Percentiles rank a stretch among this genome's conserved stretches.
Evolutionary conservation across 176 grass and related monocot genomes (phyloP).

Genomic region (Avena insularis): DNA sequence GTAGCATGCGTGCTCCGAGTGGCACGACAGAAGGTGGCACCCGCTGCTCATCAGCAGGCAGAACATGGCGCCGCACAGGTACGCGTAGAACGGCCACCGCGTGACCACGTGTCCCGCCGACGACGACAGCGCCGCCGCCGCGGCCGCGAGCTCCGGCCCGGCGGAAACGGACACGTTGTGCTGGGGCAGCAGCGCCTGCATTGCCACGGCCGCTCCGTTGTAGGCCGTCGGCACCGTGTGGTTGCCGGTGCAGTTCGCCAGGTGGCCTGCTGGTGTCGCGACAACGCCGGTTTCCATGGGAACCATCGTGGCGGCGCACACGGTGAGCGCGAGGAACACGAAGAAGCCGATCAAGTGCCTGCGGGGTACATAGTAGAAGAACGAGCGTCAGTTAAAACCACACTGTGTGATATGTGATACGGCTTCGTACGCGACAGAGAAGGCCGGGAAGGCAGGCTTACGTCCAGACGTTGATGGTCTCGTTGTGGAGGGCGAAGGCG

Average conservation of each 20-base stretch:
- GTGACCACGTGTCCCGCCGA: not conserved
- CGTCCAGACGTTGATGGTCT: slow-evolving; percentile 86
- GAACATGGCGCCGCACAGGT: slow-evolving; percentile 81
- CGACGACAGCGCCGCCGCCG: too few species aligned
- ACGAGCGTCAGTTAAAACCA: not conserved
- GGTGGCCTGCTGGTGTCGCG: not conserved
- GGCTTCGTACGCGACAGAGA: not conserved
- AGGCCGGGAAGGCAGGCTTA: slow-evolving; percentile 27
- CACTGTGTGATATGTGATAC: not conserved
- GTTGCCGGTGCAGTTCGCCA: slow-evolving; percentile 30
- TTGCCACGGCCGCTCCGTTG: slow-evolving; percentile 7
- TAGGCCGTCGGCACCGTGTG: not conserved
- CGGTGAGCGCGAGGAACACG: slow-evolving; percentile 71
- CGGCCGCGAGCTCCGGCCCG: not conserved
- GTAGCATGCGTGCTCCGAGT: slow-evolving; percentile 79
- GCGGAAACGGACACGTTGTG: slow-evolving; percentile 23
- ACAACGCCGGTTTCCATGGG: slow-evolving; percentile 33
- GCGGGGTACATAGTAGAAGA: not conserved
- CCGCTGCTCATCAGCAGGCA: slow-evolving; percentile 82
- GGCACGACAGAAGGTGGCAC: slow-evolving; percentile 83
- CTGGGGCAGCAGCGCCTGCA: slow-evolving; percentile 19
- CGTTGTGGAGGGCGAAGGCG: slow-evolving; percentile 73
- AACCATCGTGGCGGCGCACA: slow-evolving; percentile 52
- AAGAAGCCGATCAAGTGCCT: slow-evolving; percentile 87
- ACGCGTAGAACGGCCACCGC: slow-evolving; percentile 82